Evolutionary conservation across 306 rosid species (phyloP), one percentile per base, ranked within the genome.

Genomic region (Gynostemma pentaphyllum): DNA sequence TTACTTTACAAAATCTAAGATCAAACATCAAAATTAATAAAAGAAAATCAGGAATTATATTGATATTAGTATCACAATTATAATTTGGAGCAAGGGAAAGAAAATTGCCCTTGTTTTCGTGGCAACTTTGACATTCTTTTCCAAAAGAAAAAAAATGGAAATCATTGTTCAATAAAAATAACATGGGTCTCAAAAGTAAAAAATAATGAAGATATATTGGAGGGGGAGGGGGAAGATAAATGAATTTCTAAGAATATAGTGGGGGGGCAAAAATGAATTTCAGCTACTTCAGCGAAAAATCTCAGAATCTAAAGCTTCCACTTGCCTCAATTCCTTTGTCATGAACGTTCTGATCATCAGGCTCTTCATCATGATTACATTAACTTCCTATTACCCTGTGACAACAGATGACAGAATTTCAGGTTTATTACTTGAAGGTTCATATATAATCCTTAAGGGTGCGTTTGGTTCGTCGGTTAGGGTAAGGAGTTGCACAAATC

Each of bases 231-330:
- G 36, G 54, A 32, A 34, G 39, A 29, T 47, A 64, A 64, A 64
- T 28, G 56, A 46, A 64, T 47, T 62, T 62, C 56, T 47, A 45
- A 46, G 45, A 64, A 64, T 64, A 29, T n/a, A 29, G 28, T 28
- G 65, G 40, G 69, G 65, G 40, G 69, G 45, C 57, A 46, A 46
- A 64, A 64, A 46, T 64, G 69, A 46, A 46, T 64, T 64, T 41
- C 54, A 64, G 69, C 69, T 64, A 47, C 44, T 64, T 64, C 42
- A 10, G 57, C 56, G 7, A 64, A 64, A 45, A 64, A 46, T 28
- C 42, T 32, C 30, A 44, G 29, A 46, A 29, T 64, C 69, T 64
- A 46, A 18, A 18, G 30, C 18, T 64, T 64, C 57, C 54, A 47
- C 56, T 16, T 45, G 69, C 69, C 56, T 46, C 41, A 1, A 64